A percentile compares a stretch with the other conserved stretches of the same genome.
These are phyloP conservation scores for Candida gigantensis DNA, from an alignment of 1,139 yeast genomes.

Conservation along the genomic window DNA sequence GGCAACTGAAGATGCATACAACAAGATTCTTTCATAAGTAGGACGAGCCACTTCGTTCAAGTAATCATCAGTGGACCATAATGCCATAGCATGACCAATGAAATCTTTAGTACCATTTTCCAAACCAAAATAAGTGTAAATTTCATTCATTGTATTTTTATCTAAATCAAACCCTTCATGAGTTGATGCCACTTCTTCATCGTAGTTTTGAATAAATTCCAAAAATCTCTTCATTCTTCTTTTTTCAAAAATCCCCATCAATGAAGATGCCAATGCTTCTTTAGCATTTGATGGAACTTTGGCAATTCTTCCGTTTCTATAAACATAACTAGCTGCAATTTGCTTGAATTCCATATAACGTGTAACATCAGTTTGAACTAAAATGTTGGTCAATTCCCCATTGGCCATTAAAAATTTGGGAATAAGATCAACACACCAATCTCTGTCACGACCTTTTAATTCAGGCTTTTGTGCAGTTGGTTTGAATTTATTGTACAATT, in stretches of 20 bases:
- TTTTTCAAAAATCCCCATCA: slow-evolving; percentile 96
- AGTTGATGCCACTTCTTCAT: slow-evolving; percentile 75
- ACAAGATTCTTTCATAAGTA: slow-evolving; percentile 79
- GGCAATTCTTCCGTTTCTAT: slow-evolving; percentile 86
- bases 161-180: slow-evolving; percentile 89
- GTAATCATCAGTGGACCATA: slow-evolving; percentile 92
- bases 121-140: slow-evolving; percentile 84
- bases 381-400: slow-evolving; percentile 94
- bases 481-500: slow-evolving; percentile 69
- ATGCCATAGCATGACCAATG: slow-evolving; percentile 98
- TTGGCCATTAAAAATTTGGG: slow-evolving; percentile 98
- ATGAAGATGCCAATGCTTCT: slow-evolving; percentile 87
- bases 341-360: slow-evolving; percentile 95
- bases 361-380: slow-evolving; percentile 94
- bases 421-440: slow-evolving; percentile 96
- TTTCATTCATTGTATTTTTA: slow-evolving; percentile 87
- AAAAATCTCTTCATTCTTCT: slow-evolving; percentile 90
- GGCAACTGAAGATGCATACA: slow-evolving; percentile 89
- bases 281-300: slow-evolving; percentile 92
- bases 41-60: slow-evolving; percentile 89
- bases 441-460: slow-evolving; percentile 86
- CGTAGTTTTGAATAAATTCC: slow-evolving; percentile 82
- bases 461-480: slow-evolving; percentile 71
- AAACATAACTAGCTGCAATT: slow-evolving; percentile 91
- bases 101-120: slow-evolving; percentile 94